Evolutionary conservation across 106 monocot genomes (phyloP), one percentile per base, ranked within the genome.

Genomic region (Gastrodia elata): DNA sequence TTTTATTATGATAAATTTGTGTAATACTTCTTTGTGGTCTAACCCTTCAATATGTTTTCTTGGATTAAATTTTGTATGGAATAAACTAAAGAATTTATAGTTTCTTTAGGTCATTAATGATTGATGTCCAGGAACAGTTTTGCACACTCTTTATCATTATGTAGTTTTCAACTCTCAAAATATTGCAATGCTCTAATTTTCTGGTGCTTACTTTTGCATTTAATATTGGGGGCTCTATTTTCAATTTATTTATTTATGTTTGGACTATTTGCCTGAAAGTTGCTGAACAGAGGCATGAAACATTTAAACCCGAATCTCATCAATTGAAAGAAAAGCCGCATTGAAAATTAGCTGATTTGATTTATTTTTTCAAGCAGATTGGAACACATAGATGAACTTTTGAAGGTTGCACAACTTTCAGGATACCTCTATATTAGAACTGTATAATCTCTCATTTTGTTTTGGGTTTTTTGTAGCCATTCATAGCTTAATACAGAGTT

Each of bases 351-450:
- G 24, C 57, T 58, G 27, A 58, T 58, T 7, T 5, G 4, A 26
- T 65, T 65, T 8, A 22, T 39, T 14, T 15, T 65, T 30, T 74
- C 16, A 24, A 76, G 44, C 71, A 97, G 96, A 74, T 79, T 97
- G 77, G 96, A 97, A 55, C 90, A 92, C 80, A 18, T 97, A 75
- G 96, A 97, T 88, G 96, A 78, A 81, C 43, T 92, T 77, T 80
- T 97, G 80, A 92, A 76, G 68, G 90, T 88, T 56, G 90, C 92
- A 18, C 79, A 74, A 5, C 82, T 88, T 78, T 87, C 82, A 74
- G 92, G 92, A 30, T 97, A 92, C 78, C 90, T 97, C 70, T 74
- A 88, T 39, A 73, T 89, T 71, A 75, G 96, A 82, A 97, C 86
- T 64, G 96, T 97, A 96, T 76, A 73, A 68, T 24, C 42, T 64